phyloP scores from a whole-genome alignment of 805 yeast genomes.

The Metschnikowia henanensis region DNA sequence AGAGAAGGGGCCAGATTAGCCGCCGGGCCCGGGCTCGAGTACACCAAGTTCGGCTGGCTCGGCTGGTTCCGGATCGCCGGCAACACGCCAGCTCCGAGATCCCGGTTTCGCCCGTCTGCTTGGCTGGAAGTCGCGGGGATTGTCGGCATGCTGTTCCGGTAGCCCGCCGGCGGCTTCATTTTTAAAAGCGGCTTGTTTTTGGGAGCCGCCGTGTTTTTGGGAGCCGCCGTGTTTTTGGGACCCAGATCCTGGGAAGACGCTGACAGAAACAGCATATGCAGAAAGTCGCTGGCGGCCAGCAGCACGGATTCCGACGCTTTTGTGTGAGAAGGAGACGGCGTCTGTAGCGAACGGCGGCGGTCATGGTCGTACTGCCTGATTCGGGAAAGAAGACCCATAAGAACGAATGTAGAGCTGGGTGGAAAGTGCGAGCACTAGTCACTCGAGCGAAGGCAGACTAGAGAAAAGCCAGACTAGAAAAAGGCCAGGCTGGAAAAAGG shows the following conservation, averaged over 20 bases:
- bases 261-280: constrained; percentile 31
- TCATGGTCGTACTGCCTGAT: constrained; percentile 15
- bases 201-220: neutral
- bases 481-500: too few species aligned
- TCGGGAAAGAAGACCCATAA: constrained; percentile 26
- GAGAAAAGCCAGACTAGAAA: too few species aligned
- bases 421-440: neutral
- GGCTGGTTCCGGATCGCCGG: neutral
- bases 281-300: constrained; percentile 33
- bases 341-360: neutral
- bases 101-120: neutral
- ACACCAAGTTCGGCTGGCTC: neutral
- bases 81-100: neutral
- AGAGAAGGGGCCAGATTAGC: neutral
- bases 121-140: neutral
- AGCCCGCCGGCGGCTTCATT: neutral
- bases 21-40: neutral
- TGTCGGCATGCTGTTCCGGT: constrained; percentile 10
- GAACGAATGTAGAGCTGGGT: neutral
- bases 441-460: too few species aligned
- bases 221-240: neutral
- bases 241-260: constrained; percentile 23
- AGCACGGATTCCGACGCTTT: constrained; percentile 9
- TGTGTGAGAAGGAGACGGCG: constrained; percentile 8
- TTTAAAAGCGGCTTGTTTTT: neutral